Percentiles rank a stretch among this genome's conserved stretches.
Evolutionary conservation across 257 asterid genomes (phyloP).

Genomic region (Anisodus tanguticus): DNA sequence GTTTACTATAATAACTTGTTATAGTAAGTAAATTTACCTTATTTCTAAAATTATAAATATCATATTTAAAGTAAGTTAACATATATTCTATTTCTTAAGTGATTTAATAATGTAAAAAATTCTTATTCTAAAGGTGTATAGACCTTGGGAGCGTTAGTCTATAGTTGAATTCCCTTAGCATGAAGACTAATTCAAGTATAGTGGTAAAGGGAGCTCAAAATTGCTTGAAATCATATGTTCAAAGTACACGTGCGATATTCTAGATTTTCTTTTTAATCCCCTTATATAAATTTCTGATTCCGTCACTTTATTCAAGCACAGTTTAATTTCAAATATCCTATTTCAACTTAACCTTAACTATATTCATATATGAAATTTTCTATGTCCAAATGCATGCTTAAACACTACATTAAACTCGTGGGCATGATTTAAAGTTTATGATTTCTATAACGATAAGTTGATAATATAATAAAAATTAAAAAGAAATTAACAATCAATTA

Average conservation of each 20-base stretch:
- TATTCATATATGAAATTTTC: neutral
- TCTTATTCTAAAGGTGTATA: neutral
- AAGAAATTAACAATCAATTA: too few species aligned
- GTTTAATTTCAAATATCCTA: neutral
- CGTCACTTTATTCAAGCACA: neutral
- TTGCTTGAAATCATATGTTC: too few species aligned
- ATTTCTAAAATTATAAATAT: neutral
- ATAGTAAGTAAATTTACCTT: neutral
- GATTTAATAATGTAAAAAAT: neutral
- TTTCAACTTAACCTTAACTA: neutral
- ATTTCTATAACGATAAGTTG: neutral
- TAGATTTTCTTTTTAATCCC: too few species aligned
- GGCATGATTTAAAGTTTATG: neutral
- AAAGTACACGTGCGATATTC: too few species aligned
- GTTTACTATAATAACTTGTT: neutral
- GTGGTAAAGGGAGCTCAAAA: too few species aligned
- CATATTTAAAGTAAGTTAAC: neutral
- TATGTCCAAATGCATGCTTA: neutral
- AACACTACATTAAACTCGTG: neutral
- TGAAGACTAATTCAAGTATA: too few species aligned
- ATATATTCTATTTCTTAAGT: too few species aligned
- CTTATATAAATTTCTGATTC: neutral
- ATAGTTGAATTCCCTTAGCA: neutral
- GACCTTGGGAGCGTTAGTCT: neutral
- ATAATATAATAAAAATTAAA: too few species aligned